Conservation (phyloP, 2,329 filamentous ascomycete genomes). For the Exophiala sideris region DNA sequence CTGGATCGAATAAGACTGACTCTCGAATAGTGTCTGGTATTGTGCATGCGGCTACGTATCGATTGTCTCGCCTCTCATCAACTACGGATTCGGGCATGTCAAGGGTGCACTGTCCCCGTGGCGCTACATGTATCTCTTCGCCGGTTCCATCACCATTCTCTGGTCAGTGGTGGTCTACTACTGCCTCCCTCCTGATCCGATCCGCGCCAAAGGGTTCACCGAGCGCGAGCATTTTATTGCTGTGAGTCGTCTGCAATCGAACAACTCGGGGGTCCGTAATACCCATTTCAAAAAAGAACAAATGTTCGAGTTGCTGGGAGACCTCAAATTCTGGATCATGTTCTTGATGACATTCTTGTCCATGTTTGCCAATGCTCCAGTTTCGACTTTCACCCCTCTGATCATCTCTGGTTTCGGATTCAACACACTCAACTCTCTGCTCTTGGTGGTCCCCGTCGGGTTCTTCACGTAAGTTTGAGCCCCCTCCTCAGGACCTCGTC, state of each 20-base stretch:
- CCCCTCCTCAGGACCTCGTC: not conserved
- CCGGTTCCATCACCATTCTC: conserved; percentile 59
- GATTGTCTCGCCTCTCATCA: conserved; percentile 52
- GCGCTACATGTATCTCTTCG: conserved; percentile 69
- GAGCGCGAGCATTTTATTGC: conserved; percentile 60
- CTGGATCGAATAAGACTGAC: conserved; percentile 10
- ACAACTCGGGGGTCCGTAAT: conserved; percentile 62
- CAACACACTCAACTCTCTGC: conserved; percentile 60
- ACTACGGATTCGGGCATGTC: conserved; percentile 66
- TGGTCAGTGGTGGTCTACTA: conserved; percentile 57
- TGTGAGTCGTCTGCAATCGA: conserved; percentile 59
- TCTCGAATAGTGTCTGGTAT: conserved; percentile 12
- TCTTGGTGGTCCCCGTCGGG: conserved; percentile 52
- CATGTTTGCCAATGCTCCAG: conserved; percentile 65
- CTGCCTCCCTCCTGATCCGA: conserved; percentile 62
- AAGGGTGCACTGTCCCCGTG: conserved; percentile 56
- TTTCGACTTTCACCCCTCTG: conserved; percentile 64
- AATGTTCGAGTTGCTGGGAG: conserved; percentile 55
- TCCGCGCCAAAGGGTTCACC: conserved; percentile 65
- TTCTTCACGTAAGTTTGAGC: conserved; percentile 26
- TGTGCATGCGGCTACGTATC: conserved; percentile 43
- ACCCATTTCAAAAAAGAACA: conserved; percentile 59
- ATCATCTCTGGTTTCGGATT: conserved; percentile 70
- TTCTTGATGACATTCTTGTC: conserved; percentile 66
- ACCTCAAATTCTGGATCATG: conserved; percentile 62